Evolutionary conservation across 2,329 filamentous ascomycete species (phyloP).

Genomic region (Tolypocladium endophyticum): DNA sequence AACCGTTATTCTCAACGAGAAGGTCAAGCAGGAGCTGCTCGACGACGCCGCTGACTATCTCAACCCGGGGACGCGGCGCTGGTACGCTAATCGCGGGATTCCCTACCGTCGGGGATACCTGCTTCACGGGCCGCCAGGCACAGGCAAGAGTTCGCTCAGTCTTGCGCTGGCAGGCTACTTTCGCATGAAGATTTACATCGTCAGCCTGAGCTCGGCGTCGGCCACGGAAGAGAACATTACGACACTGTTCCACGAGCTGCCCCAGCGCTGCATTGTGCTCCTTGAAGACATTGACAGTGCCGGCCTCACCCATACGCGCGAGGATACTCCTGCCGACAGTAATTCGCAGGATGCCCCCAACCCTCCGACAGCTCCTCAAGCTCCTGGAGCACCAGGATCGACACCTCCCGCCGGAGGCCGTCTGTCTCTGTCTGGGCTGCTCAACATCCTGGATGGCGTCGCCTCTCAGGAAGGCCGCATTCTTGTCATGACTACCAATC

Average conservation of each 20-base stretch:
- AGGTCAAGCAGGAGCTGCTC: constrained; percentile 48
- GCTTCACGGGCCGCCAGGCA: constrained; percentile 70
- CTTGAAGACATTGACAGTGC: constrained; percentile 70
- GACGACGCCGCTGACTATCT: constrained; percentile 54
- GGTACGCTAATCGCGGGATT: constrained; percentile 77
- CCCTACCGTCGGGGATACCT: constrained; percentile 80
- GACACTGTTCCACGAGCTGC: constrained; percentile 54
- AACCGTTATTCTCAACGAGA: constrained; percentile 53
- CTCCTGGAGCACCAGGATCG: background rate
- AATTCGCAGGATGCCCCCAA: background rate
- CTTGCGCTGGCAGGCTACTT: constrained; percentile 62
- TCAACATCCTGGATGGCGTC: constrained; percentile 73
- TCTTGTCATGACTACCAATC: constrained; percentile 57
- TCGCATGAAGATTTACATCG: constrained; percentile 61
- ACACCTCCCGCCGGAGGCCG: constrained; percentile 13
- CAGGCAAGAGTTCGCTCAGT: constrained; percentile 65
- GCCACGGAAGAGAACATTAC: constrained; percentile 57
- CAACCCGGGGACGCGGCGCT: constrained; percentile 52
- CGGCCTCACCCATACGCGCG: constrained; percentile 52
- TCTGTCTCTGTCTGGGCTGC: constrained; percentile 63
- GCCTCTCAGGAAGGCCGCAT: constrained; percentile 53
- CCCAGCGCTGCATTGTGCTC: constrained; percentile 59
- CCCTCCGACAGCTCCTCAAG: constrained; percentile 5
- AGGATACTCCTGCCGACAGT: constrained; percentile 13
- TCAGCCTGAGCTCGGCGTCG: constrained; percentile 52